A percentile compares a stretch with the other conserved stretches of the same genome.
phyloP scores from a whole-genome alignment of 1,284 basidiomycete genomes.

The Leccinum griseonigrum region DNA sequence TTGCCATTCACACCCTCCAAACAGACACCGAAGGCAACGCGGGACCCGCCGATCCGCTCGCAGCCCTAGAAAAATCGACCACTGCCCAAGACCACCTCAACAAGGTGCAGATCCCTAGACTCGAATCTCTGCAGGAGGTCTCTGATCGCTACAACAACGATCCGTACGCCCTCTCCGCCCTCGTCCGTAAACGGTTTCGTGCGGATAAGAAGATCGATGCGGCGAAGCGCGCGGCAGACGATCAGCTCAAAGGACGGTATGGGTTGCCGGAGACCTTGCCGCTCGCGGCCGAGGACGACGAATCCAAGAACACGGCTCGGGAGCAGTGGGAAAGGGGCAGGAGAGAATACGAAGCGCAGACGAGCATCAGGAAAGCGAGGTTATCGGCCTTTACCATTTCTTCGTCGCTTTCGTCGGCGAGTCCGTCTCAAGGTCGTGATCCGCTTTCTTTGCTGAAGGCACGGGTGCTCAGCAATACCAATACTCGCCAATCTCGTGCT shows the following conservation, averaged over 20 bases:
- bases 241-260: constrained; percentile 67
- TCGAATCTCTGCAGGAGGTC: constrained; percentile 73
- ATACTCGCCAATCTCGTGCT: constrained; percentile 33
- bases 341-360: constrained; percentile 40
- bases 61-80: constrained; percentile 83
- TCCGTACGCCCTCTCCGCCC: constrained; percentile 77
- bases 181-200: constrained; percentile 79
- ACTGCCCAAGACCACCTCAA: constrained; percentile 71
- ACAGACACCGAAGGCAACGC: constrained; percentile 72
- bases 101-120: constrained; percentile 70
- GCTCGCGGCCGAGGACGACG: constrained; percentile 60
- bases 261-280: constrained; percentile 65
- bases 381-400: constrained; percentile 37
- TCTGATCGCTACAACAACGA: constrained; percentile 78
- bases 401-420: constrained; percentile 25
- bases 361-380: constrained; percentile 48
- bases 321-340: constrained; percentile 57
- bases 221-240: constrained; percentile 64
- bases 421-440: constrained; percentile 18
- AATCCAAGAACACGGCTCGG: constrained; percentile 53
- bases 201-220: constrained; percentile 79
- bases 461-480: constrained; percentile 53
- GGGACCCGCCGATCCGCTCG: constrained; percentile 75
- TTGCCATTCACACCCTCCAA: background rate
- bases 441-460: constrained; percentile 47